Evolutionary conservation across 1,139 yeast genomes (phyloP), one percentile per base, ranked within the genome.

Genomic region (Wickerhamomyces sp.): DNA sequence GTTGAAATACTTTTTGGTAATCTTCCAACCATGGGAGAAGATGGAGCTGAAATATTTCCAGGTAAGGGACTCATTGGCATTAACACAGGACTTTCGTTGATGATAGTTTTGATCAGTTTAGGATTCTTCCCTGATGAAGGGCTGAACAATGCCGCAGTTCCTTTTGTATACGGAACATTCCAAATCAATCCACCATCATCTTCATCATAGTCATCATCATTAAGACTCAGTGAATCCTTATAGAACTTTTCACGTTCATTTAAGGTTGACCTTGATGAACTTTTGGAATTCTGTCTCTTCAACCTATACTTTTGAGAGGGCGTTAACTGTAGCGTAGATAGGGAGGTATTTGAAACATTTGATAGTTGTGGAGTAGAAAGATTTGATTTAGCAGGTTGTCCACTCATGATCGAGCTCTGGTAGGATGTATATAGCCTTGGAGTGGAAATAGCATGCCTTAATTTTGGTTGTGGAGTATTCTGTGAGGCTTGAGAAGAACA

Each of bases 151-250:
- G 53, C 44, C 2, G 59, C 54, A 2, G 52, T 7, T 4, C 54
- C 51, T 29, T 69, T 63, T 0, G 79, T 72, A 56, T 66, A 66
- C 7, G 79, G 79, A 9, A 75, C 75, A 49, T 74, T 73, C 67
- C 72, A 74, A 44, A 73, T 69, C 18, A 66, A 45, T 0, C 69
- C 61, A 41, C 67, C 69, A 39, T 65, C 70, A 41, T 67, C 69
- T 40, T 65, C 70, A 13, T 67, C 58, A 10, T 33, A 30, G 4
- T 34, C 52, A 23, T 63, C 63, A 42, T 67, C 67, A 41, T 67
- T 69, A 7, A 60, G 56, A 34, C 54, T 43, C 54, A 55, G 23
- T 18, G 23, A 53, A 30, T 50, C 44, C 50, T 53, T 39, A 53
- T 67, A 74, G 23, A 64, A 59, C 51, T 70, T 68, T 43, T 71